Evolutionary conservation across 495 filamentous ascomycete species (phyloP), one percentile per base, ranked within the genome.

Genomic region (Extremus antarcticus): DNA sequence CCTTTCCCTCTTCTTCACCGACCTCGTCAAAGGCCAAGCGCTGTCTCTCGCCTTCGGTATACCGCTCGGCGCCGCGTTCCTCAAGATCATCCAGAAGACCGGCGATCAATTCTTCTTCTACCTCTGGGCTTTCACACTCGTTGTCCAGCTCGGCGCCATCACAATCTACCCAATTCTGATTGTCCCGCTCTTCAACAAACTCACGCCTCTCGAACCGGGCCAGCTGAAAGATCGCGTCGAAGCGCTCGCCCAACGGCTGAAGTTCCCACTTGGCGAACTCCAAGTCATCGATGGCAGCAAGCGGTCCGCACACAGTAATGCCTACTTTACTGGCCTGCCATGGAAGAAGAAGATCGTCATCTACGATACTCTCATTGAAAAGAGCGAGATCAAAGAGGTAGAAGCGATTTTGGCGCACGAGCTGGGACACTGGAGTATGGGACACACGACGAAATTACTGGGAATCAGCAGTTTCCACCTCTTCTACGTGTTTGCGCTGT

Each of bases 281-380:
- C 84, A 92, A 63, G 90, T 96, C 61, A 98, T 98, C 63, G 92
- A 98, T 67, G 94, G 92, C 25, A 95, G 89, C 76, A 96, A 95
- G 78, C 84, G 92, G 58, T 91, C 86, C 63, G 89, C 92, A 25
- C 92, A 98, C 73, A 94, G 87, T 74, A 98, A 98, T 65, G 92
- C 92, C 45, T 98, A 97, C 72, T 98, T 98, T 73, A 95, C 92
- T 59, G 92, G 92, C 51, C 77, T 98, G 53, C 92, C 92, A 7
- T 97, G 92, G 90, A 96, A 95, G 79, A 98, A 98, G 79, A 92
- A 95, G 74, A 98, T 98, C 72, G 92, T 98, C 62, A 94, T 98
- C 66, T 98, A 94, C 63, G 92, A 98, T 65, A 98, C 92, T 11
- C 70, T 98, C 59, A 90, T 98, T 50, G 91, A 96, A 70, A 94